Evolutionary conservation across 2,329 filamentous ascomycete genomes (phyloP).

Genomic region (Fusarium cyanostomum): DNA sequence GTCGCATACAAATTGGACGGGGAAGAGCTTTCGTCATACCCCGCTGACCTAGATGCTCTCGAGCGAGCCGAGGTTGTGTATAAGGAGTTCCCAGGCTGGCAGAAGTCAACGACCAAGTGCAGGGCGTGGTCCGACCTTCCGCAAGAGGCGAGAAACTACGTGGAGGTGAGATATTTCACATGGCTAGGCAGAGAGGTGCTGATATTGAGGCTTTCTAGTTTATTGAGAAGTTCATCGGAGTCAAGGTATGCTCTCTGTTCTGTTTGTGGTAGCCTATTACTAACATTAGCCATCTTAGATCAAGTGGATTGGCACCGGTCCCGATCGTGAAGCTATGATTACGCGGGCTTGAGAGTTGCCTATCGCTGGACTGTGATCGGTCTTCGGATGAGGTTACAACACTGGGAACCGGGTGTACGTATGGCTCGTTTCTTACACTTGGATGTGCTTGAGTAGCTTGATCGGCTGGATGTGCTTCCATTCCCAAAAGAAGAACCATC

Average conservation of each 20-base stretch:
- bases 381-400: too few relatives aligned
- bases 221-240: slow-evolving; percentile 14
- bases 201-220: background rate
- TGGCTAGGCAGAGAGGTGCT: background rate
- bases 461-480: too few relatives aligned
- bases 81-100: slow-evolving; percentile 22
- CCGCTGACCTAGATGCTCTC: slow-evolving; percentile 6
- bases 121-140: slow-evolving; percentile 22
- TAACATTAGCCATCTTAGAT: slow-evolving; percentile 5
- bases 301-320: slow-evolving; percentile 34
- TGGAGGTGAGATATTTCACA: slow-evolving; percentile 7
- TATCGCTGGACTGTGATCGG: too few relatives aligned
- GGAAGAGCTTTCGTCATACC: slow-evolving; percentile 12
- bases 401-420: too few relatives aligned
- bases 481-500: too few relatives aligned
- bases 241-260: background rate
- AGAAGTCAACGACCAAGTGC: slow-evolving; percentile 16
- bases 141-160: slow-evolving; percentile 14
- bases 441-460: too few relatives aligned
- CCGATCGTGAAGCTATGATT: slow-evolving; percentile 31
- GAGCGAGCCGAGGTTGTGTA: slow-evolving; percentile 17
- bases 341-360: slow-evolving; percentile 10
- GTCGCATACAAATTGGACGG: slow-evolving; percentile 18
- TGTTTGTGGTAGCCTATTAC: background rate
- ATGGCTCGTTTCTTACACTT: too few relatives aligned